Percentiles rank a stretch among this genome's conserved stretches.
Conservation (phyloP, 164 flowering plant species). For the Aristolochia fimbriata region DNA sequence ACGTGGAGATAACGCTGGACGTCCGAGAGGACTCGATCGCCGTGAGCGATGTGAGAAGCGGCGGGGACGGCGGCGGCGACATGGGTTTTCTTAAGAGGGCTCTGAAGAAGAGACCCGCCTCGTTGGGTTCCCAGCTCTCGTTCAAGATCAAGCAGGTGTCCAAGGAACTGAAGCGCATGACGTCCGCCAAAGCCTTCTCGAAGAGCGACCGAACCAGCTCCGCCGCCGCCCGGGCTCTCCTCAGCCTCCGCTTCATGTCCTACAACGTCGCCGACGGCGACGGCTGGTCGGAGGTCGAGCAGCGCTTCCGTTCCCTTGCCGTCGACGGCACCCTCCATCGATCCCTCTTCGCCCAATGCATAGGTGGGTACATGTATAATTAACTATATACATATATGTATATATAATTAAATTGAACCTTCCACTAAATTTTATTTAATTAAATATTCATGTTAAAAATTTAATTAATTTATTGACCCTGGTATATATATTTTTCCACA, state of each 20-base stretch:
- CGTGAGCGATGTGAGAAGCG: slow-evolving; percentile 54
- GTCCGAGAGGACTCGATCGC: slow-evolving; percentile 52
- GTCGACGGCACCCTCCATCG: slow-evolving; percentile 29
- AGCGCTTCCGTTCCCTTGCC: slow-evolving; percentile 31
- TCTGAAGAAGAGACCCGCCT: slow-evolving; percentile 37
- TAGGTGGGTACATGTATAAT: slow-evolving; percentile 20
- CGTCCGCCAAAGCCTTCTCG: slow-evolving; percentile 22
- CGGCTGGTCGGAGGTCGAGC: slow-evolving; percentile 63
- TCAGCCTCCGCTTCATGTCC: slow-evolving; percentile 78
- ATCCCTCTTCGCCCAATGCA: slow-evolving; percentile 45
- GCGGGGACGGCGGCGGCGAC: slow-evolving; percentile 31
- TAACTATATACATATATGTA: too few species aligned
- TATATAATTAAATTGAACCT: too few species aligned
- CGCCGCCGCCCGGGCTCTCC: slow-evolving; percentile 73
- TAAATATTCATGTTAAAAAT: too few species aligned
- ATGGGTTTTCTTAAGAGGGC: slow-evolving; percentile 36
- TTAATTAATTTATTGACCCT: too few species aligned
- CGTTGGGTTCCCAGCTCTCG: slow-evolving; percentile 34
- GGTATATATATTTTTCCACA: slow-evolving; percentile 4
- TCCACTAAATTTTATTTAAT: too few species aligned
- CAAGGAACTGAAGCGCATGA: slow-evolving; percentile 48
- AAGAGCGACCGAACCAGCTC: slow-evolving; percentile 60
- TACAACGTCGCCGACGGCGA: slow-evolving; percentile 49
- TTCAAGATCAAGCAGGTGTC: slow-evolving; percentile 41
- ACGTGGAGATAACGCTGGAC: slow-evolving; percentile 61